Conservation (phyloP, 208 protist genomes). For the Leishmania tarentolae region DNA sequence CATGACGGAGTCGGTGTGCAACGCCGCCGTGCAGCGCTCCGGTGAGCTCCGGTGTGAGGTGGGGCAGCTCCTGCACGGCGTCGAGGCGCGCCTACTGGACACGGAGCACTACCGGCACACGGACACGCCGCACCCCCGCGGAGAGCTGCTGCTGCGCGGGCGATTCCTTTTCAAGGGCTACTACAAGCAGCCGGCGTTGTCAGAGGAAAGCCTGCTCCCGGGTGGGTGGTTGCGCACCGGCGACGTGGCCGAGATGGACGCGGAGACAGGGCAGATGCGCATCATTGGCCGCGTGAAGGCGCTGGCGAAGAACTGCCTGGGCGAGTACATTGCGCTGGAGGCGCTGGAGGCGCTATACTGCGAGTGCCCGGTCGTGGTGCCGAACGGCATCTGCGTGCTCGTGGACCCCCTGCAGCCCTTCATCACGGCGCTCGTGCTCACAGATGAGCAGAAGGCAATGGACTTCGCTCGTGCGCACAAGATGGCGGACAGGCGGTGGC, state of each 20-base stretch:
- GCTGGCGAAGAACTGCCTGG: conserved; percentile 84
- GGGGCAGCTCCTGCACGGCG: conserved; percentile 64
- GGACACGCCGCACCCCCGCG: conserved; percentile 74
- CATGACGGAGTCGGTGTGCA: conserved; percentile 89
- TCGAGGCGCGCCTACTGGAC: conserved; percentile 92
- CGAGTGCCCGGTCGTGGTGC: conserved; percentile 44
- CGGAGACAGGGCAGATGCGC: conserved; percentile 38
- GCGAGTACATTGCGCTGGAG: conserved; percentile 92
- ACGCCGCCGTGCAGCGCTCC: conserved; percentile 59
- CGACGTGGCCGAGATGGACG: conserved; percentile 80
- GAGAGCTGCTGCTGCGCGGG: conserved; percentile 87
- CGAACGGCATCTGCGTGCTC: conserved; percentile 73
- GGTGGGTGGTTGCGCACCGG: conserved; percentile 91
- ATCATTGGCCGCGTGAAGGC: conserved; percentile 91
- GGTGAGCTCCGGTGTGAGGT: conserved; percentile 71
- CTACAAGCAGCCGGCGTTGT: conserved; percentile 81
- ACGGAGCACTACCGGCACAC: conserved; percentile 88
- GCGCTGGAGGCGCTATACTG: conserved; percentile 74
- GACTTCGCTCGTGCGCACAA: conserved; percentile 44
- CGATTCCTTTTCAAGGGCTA: conserved; percentile 86
- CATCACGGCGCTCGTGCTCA: conserved; percentile 69
- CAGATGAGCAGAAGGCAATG: conserved; percentile 60
- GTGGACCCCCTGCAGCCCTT: conserved; percentile 60
- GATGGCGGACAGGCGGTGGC: conserved; percentile 33
- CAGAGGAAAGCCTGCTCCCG: conserved; percentile 60